Conservation (phyloP, 2,329 filamentous ascomycete species). For the Aureobasidium leucospermi region DNA sequence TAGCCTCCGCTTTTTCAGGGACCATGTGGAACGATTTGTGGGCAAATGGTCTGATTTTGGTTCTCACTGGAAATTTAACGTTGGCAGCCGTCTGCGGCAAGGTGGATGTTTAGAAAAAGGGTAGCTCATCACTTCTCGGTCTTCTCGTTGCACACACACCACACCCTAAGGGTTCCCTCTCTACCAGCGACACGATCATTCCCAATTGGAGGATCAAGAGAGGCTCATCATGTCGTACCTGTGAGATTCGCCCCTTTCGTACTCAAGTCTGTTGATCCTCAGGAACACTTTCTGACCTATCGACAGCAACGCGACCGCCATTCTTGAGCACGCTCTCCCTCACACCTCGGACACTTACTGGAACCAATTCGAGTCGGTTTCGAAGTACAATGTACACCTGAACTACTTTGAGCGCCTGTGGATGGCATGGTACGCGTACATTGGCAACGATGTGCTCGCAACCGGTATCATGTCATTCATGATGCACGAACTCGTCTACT, state of each 20-base stretch:
- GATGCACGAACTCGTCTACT: constrained; percentile 93
- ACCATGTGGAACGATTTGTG: constrained; percentile 1
- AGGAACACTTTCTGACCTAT: not conserved
- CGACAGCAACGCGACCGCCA: constrained; percentile 24
- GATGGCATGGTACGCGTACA: constrained; percentile 94
- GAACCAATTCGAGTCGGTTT: constrained; percentile 58
- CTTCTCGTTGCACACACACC: not conserved
- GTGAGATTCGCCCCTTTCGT: not conserved
- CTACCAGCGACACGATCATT: not conserved
- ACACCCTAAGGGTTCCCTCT: constrained; percentile 3
- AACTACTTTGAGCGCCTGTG: constrained; percentile 83
- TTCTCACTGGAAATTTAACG: constrained; percentile 9
- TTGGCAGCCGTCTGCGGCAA: not conserved
- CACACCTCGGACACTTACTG: constrained; percentile 52
- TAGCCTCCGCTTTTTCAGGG: not conserved
- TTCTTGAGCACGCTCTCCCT: constrained; percentile 29
- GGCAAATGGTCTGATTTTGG: constrained; percentile 9
- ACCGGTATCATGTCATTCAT: constrained; percentile 96
- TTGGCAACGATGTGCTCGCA: constrained; percentile 94
- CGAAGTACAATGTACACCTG: constrained; percentile 72
- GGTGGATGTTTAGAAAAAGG: constrained; percentile 4
- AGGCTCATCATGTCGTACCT: constrained; percentile 12
- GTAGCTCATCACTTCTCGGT: not conserved
- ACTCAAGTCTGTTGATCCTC: not conserved
- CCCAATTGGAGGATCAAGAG: not conserved